Evolutionary conservation across 2,329 filamentous ascomycete genomes (phyloP), one percentile per base, ranked within the genome.

Genomic region (Phaeosphaeria sp.): DNA sequence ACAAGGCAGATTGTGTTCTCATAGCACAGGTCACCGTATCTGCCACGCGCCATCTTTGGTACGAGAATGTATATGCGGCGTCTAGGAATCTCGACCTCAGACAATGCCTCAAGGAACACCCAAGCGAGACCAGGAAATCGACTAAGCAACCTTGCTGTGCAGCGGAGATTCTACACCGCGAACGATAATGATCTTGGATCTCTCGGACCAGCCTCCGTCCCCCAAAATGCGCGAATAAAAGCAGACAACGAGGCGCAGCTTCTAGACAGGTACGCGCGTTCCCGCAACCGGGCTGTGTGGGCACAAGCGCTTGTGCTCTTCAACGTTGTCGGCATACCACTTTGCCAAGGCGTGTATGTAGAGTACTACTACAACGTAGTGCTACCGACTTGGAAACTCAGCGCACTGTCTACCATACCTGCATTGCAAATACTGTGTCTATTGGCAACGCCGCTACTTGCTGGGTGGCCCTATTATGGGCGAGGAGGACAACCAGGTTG

Each of bases 231-330:
- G 20, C 41, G 17, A 33, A 20, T 2, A 1, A 39, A 18, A 23
- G 41, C 23, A 20, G 46, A 33, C 23, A 17, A 23, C 18, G 39
- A 50, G 17, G 18, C 48, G 15, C 27, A 20, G 20, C 7, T 15
- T 11, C 43, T 46, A 15, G 25, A 33, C 41, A 55, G 39, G 41
- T 25, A 25, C 30, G 18, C 56, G 20, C 44, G 47, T n/a, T 33
- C 55, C 49, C 15, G 50, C 25, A 52, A 54, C 10, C 42, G 36
- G 20, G 54, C 66, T 5, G 62, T 65, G 48, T 56, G 54, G 49
- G 62, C 67, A 9, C 66, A 71, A 18, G 62, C 65, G 27, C 56
- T 73, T 1, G 39, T 72, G 23, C 60, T 66, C 52, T 69, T 69
- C 67, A 70, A 68, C 48, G 54, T 65, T 36, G 58, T 62, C 46